A percentile compares a stretch with the other conserved stretches of the same genome.
Conservation (phyloP, 2,329 filamentous ascomycete genomes). For the Bipolaris victoriae region DNA sequence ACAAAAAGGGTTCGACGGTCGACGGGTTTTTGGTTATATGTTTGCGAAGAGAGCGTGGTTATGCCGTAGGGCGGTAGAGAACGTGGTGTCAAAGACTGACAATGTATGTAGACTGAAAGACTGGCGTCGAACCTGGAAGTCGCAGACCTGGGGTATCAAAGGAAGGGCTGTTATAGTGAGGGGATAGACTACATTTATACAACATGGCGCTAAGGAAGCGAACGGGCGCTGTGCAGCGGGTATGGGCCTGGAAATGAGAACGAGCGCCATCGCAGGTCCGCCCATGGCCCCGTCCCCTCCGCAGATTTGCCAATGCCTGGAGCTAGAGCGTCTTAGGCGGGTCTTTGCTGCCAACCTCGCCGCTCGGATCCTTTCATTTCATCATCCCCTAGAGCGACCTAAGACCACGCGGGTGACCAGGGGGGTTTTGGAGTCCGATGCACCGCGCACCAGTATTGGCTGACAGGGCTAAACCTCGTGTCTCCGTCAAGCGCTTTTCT, state of each 20-base stretch:
- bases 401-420: conserved; percentile 9
- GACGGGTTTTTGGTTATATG: conserved; percentile 19
- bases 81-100: conserved; percentile 42
- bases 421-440: conserved; percentile 23
- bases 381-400: conserved; percentile 12
- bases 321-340: conserved; percentile 27
- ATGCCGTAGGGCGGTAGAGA: conserved; percentile 42
- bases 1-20: conserved; percentile 28
- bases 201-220: conserved; percentile 18
- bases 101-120: conserved; percentile 33
- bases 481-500: conserved; percentile 56
- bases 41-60: conserved; percentile 29
- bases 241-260: conserved; percentile 33
- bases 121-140: conserved; percentile 43
- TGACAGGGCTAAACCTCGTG: conserved; percentile 13
- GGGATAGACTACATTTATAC: conserved; percentile 38
- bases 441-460: conserved; percentile 20
- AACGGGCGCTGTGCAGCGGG: conserved; percentile 22
- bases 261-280: conserved; percentile 28
- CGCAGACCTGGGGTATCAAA: conserved; percentile 39
- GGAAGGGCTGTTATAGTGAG: conserved; percentile 18
- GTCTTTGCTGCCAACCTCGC: conserved; percentile 21
- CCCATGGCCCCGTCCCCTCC: conserved; percentile 29
- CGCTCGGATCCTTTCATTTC: conserved; percentile 37
- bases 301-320: conserved; percentile 34